phyloP scores from a whole-genome alignment of 192 early-diverging fungal species.

The Chytriomyces confervae region DNA sequence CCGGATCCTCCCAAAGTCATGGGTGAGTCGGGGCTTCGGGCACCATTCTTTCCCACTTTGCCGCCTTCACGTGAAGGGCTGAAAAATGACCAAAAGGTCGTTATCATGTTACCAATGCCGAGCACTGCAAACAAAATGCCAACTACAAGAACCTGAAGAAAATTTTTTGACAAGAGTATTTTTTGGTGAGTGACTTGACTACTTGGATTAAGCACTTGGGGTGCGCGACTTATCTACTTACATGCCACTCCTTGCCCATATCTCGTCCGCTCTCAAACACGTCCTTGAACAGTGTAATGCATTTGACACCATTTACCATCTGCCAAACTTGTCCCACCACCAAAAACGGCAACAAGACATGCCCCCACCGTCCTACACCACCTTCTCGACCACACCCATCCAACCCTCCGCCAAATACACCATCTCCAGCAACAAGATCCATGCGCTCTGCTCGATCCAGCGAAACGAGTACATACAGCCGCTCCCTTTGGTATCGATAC shows the following conservation, averaged over 20 bases:
- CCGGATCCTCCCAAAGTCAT: no score
- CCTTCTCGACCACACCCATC: not conserved
- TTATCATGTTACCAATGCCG: slow-evolving; percentile 46
- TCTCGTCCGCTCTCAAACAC: not conserved
- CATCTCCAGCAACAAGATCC: slow-evolving; percentile 54
- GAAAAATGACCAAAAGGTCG: slow-evolving; percentile 43
- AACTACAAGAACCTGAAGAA: slow-evolving; percentile 41
- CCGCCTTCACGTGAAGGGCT: not conserved
- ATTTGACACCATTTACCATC: slow-evolving; percentile 34
- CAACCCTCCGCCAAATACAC: slow-evolving; percentile 35
- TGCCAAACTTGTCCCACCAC: slow-evolving; percentile 50
- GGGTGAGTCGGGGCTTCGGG: no score
- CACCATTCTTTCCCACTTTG: no score
- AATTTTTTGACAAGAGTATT: no score
- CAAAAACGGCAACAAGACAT: slow-evolving; percentile 45
- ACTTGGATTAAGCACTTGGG: no score
- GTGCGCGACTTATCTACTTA: slow-evolving; percentile 2
- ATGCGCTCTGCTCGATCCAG: slow-evolving; percentile 52
- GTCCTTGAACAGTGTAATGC: slow-evolving; percentile 24
- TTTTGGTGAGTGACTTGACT: no score
- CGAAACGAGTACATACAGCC: slow-evolving; percentile 53
- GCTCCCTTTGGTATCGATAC: slow-evolving; percentile 50
- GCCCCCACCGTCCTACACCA: not conserved
- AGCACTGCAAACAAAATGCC: slow-evolving; percentile 41
- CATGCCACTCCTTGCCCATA: slow-evolving; percentile 36